Evolutionary conservation across 192 early-diverging fungal species (phyloP), one percentile per base, ranked within the genome.

Genomic region (Dimargaris cristalligena): DNA sequence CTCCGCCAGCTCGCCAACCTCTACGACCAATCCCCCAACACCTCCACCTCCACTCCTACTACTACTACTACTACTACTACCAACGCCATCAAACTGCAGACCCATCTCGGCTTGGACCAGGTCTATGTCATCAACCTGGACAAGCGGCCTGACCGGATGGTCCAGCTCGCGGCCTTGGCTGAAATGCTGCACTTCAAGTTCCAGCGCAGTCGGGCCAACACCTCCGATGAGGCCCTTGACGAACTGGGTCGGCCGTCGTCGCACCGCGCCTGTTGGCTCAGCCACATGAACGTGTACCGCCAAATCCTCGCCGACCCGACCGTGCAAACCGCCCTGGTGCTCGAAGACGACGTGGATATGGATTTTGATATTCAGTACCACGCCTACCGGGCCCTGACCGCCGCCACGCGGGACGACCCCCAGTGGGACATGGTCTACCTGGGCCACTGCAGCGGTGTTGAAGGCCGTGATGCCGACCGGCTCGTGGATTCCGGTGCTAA

Each of bases 361-460:
- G 56, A 60, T 11, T 22, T 59, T 18, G 62, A 63, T 25, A 9
- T 63, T 33, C 29, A 57, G 30, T 10, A 33, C 16, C 31, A 28
- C 4, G 16, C 34, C 18, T 16, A 11, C 31, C 31, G 13, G 18
- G 54, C 16, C 16, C 14, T 56, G 34, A 13, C 16, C 8, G 54
- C 54, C 1, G 30, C 34, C 31, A 11, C 65, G 51, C 41, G 45
- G 10, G 26, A 22, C 0, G 63, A 74, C 18, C 54, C 54, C 8
- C 16, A 29, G 52, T 74, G 72, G 72, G 72, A 74, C n/a, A 67
- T 74, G 67, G 55, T 70, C 29, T 74, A 64, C 46, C 47, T 74
- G 31, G 72, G 72, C 29, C 72, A 71, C 50, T 74, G 72, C 23
- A 68, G 67, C 0, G 58, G n/a, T 20, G 67, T 66, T 44, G 47